Evolutionary conservation across 2,329 filamentous ascomycete species (phyloP), one percentile per base, ranked within the genome.

Genomic region (Westerdykella sp.): DNA sequence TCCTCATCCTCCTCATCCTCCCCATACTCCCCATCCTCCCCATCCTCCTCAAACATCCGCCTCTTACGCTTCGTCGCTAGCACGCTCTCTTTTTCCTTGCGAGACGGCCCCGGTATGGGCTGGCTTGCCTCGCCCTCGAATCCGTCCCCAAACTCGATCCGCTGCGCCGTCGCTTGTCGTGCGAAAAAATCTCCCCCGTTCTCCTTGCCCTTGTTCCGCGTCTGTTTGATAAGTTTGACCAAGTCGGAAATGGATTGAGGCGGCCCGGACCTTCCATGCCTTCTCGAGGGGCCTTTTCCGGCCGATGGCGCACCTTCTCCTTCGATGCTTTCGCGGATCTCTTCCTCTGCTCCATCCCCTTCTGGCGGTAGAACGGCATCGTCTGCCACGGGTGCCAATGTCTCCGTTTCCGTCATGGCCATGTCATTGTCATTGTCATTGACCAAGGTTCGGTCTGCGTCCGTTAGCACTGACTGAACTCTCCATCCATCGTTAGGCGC

Each of bases 171-270:
- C 0, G 51, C 37, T 42, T 74, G 72, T 12, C 54, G 63, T 23
- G 72, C 69, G 28, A 71, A 65, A 34, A 73, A 63, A 5, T 59
- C 56, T 32, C 42, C 41, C 21, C 50, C 52, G 34, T 70, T 69
- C 42, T 67, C 65, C 43, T 68, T 65, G 28, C 59, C 54, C 11
- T 47, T 40, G 18, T 52, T 56, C 15, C 43, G 46, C 4, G 45
- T 39, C 9, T 47, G 42, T 35, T 58, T 60, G 2, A 59, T 21
- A 2, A 51, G 40, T 28, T 46, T 55, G 2, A 62, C 40, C 6
- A 56, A 34, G 1, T 51, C 57, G n/a, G 50, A 46, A 23, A 56
- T 50, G 9, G 51, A 57, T 15, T 41, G 48, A 11, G 59, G 59
- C 5, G 56, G 57, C n/a, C 44, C 43, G 31, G 48, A 44, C 16